phyloP scores from a whole-genome alignment of 306 rosid genomes.

The Senna siamea region DNA sequence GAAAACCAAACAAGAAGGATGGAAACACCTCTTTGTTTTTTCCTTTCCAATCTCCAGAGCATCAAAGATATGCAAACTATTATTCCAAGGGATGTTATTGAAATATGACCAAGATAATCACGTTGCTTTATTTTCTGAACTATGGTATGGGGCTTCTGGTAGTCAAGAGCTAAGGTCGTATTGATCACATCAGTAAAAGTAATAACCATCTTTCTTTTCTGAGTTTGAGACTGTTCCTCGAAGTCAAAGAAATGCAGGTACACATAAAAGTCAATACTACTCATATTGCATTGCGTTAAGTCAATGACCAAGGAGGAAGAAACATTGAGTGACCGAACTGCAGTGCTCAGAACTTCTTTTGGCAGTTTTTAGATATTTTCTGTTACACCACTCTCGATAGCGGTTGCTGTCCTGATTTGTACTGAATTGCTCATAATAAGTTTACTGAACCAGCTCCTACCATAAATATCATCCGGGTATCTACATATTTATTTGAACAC shows the following conservation, averaged over 20 bases:
- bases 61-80: background rate
- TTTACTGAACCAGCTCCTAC: background rate
- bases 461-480: background rate
- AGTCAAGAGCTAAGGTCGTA: background rate
- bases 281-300: fast-evolving
- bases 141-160: background rate
- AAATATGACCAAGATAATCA: too few species aligned
- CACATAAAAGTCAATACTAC: background rate
- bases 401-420: background rate
- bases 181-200: too few species aligned
- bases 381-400: background rate
- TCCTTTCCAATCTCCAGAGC: constrained; percentile 3
- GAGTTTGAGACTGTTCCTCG: background rate
- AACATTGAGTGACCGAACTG: background rate
- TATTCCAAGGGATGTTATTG: too few species aligned
- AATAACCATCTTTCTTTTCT: constrained; percentile 8
- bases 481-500: background rate
- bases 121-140: too few species aligned
- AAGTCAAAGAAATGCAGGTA: constrained; percentile 30
- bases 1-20: too few species aligned
- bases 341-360: constrained; percentile 23
- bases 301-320: background rate
- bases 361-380: constrained; percentile 11
- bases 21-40: background rate
- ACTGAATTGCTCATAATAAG: too few species aligned